Evolutionary conservation across 2,329 filamentous ascomycete genomes (phyloP), one percentile per base, ranked within the genome.

Genomic region (Colletotrichum tabaci): DNA sequence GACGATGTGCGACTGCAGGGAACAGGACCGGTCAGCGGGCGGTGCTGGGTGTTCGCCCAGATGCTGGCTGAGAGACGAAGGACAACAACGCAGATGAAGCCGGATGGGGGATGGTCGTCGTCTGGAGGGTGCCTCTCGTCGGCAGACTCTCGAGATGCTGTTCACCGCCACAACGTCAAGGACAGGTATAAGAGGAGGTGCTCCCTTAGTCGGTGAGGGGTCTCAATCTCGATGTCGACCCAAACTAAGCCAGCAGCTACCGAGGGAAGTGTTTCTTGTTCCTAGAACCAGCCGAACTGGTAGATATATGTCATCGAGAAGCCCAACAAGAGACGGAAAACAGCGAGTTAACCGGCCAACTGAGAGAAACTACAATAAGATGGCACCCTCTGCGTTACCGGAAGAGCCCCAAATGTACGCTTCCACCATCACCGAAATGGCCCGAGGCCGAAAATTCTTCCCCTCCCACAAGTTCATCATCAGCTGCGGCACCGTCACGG

Each of bases 401-500:
- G 66, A 65, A 23, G 61, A 72, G 15, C 61, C 61, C 3, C 42
- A 47, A 18, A 71, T 71, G 55, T 71, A 61, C 40, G 66, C 70
- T 13, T 42, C 66, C 9, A 71, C 61, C 4, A 67, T 71, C 5
- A 13, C 49, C 15, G 66, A 72, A 42, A 71, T 72, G 70, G 60
- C 70, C 2, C 47, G 50, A 23, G 70, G 61, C 44, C 66, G 70
- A 4, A 50, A 69, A 12, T 87, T 83, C 74, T 79, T 79, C 58
- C 81, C 81, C 47, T 86, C 85, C 10, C 78, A 82, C 23, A 79
- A 82, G 40, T 78, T 86, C 56, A 81, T 83, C 67, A 82, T 86
- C 66, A 85, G 84, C 35, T 86, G 84, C 75, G 85, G 85, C 42
- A 85, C 84, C 23, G 83, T 87, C 50, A 84, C 83, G 12, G 77